These are phyloP conservation scores for Euphorbia lathyris DNA, from an alignment of 345 rosid genomes.

Conservation along the genomic window DNA sequence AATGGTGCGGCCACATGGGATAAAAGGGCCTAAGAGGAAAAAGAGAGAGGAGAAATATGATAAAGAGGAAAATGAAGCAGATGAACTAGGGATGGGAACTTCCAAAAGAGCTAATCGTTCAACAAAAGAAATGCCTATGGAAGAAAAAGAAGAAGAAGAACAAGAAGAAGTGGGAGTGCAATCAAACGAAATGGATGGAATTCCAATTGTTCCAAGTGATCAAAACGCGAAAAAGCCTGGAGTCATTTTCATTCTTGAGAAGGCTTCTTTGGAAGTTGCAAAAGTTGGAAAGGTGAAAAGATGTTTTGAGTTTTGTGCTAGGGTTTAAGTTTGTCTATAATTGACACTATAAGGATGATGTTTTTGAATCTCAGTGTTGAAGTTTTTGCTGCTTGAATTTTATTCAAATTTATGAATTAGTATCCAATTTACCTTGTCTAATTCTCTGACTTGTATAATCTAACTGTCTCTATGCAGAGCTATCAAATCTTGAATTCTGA, in stretches of 20 bases:
- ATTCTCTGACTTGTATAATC: neutral
- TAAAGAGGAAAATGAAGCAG: conserved; percentile 44
- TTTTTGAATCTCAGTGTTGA: neutral
- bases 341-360: neutral
- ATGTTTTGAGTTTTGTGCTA: neutral
- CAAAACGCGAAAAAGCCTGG: conserved; percentile 35
- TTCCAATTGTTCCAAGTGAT: conserved; percentile 43
- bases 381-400: neutral
- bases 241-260: conserved; percentile 74
- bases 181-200: conserved; percentile 44
- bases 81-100: conserved; percentile 21
- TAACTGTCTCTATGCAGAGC: conserved; percentile 41
- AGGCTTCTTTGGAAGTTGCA: conserved; percentile 84
- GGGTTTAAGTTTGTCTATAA: neutral
- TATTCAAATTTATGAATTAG: neutral
- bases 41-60: conserved; percentile 55
- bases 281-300: conserved; percentile 80
- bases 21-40: conserved; percentile 65
- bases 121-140: neutral
- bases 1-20: conserved; percentile 66
- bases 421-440: neutral
- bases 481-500: conserved; percentile 86
- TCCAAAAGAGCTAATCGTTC: conserved; percentile 19
- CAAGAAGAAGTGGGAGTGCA: conserved; percentile 26
- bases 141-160: conserved; percentile 22